Percentiles rank a stretch among this genome's conserved stretches.
These are phyloP conservation scores for Didymella arachidicola DNA, from an alignment of 2,329 filamentous ascomycete genomes.

Conservation along the genomic window DNA sequence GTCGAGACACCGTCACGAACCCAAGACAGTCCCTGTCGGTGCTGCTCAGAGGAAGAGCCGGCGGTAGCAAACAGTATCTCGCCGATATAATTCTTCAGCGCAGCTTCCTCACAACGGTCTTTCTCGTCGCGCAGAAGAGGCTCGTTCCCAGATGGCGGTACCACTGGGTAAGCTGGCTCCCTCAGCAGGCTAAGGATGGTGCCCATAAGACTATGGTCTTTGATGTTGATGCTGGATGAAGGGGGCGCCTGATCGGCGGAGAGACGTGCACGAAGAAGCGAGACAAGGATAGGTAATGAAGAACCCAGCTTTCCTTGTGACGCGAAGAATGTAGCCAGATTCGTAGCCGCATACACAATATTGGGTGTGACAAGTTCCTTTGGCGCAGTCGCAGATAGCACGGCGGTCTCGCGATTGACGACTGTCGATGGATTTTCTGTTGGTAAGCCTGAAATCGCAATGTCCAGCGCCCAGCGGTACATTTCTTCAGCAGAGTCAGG, in stretches of 20 bases:
- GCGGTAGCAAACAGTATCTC: conserved; percentile 84
- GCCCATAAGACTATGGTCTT: conserved; percentile 37
- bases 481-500: conserved; percentile 72
- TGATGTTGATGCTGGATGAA: conserved; percentile 25
- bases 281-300: conserved; percentile 85
- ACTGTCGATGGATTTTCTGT: conserved; percentile 53
- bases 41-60: conserved; percentile 47
- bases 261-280: conserved; percentile 79
- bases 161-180: conserved; percentile 71
- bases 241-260: conserved; percentile 58
- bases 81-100: conserved; percentile 86
- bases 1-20: conserved; percentile 81
- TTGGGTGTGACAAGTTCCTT: conserved; percentile 70
- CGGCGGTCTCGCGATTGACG: conserved; percentile 68
- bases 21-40: conserved; percentile 79
- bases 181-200: conserved; percentile 49
- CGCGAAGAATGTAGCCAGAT: conserved; percentile 80
- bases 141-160: conserved; percentile 73
- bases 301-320: conserved; percentile 69
- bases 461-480: conserved; percentile 77
- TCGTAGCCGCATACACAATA: conserved; percentile 76
- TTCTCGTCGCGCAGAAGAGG: conserved; percentile 69
- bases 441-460: conserved; percentile 68
- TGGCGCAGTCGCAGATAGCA: conserved; percentile 65
- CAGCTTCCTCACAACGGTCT: conserved; percentile 83